phyloP scores from a whole-genome alignment of 139 green algal species.

The Yamagishiella unicocca region DNA sequence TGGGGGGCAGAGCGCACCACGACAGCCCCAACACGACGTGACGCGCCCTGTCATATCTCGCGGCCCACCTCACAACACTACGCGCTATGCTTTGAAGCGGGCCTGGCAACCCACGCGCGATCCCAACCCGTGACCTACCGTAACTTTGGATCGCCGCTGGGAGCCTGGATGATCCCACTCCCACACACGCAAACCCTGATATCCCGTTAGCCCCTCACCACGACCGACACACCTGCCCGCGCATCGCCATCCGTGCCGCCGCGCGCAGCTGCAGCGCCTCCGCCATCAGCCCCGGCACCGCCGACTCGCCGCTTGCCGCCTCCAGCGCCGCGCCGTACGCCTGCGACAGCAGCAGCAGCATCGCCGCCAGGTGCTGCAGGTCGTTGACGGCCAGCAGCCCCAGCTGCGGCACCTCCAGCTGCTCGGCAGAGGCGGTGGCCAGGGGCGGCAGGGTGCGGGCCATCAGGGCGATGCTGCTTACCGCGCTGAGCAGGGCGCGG shows the following conservation, averaged over 20 bases:
- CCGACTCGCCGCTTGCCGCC: conserved; percentile 1
- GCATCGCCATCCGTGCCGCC: conserved; percentile 27
- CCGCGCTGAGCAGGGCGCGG: not conserved
- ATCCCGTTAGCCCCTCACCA: too few species aligned
- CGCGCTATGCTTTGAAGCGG: too few species aligned
- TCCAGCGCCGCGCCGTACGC: conserved; percentile 11
- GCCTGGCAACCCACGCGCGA: too few species aligned
- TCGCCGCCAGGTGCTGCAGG: conserved; percentile 22
- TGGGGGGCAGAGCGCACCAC: too few species aligned
- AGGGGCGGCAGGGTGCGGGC: conserved; percentile 23
- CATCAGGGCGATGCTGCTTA: conserved; percentile 14
- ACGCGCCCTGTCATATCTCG: not conserved
- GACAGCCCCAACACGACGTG: too few species aligned
- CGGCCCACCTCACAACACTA: not conserved
- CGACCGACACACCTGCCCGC: conserved; percentile 4
- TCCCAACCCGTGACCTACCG: too few species aligned
- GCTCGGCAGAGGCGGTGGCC: not conserved
- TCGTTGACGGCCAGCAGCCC: conserved; percentile 18
- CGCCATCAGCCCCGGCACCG: conserved; percentile 5
- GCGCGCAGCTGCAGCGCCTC: conserved; percentile 40
- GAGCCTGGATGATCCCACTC: too few species aligned
- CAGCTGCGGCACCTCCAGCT: not conserved
- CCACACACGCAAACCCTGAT: too few species aligned
- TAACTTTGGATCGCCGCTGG: too few species aligned
- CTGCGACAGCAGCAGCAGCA: conserved; percentile 23